Evolutionary conservation across 2,329 filamentous ascomycete species (phyloP), one percentile per base, ranked within the genome.

Genomic region (Xenosphaeropsis pyriputrescens): DNA sequence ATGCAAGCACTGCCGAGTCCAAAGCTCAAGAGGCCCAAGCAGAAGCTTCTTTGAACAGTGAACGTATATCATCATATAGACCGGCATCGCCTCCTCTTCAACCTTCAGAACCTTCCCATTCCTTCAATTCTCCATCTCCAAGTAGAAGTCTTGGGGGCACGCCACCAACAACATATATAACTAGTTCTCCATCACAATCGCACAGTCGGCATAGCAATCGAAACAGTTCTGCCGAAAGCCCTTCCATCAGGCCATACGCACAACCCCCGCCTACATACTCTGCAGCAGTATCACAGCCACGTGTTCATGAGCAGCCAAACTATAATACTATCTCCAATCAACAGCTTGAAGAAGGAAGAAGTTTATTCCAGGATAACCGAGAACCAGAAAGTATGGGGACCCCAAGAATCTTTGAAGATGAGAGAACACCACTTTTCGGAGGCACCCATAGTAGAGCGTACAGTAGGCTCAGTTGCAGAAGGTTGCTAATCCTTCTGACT

Each of bases 321-420:
- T 53, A 53, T 34, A 51, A 43, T 29, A 51, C 47, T 5, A 49
- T 53, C 18, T 32, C 43, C 32, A 43, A 48, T 18, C 31, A 50
- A 35, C 44, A 45, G 18, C 39, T 50, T 16, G 49, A 52, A 35
- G 32, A 41, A 36, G 46, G 43, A 6, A 26, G 22, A 26, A 36
- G 39, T 11, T 32, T 43, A 37, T 43, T 45, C 18, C 30, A 4
- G 5, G 2, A 15, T 5, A 29, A 17, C 15, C 39, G 38, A n/a
- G 39, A 45, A 18, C 48, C 47, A 2, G 38, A 51, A 43, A 52
- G 49, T 41, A 54, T 53, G 50, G 50, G 50, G n/a, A 34, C 39
- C 12, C 46, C 47, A 19, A 32, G 30, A 2, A 39, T 44, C 33
- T 36, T 40, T 13, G 38, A 42, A 14, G 40, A 42, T 26, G 52